Evolutionary conservation across 2,329 filamentous ascomycete species (phyloP).

Genomic region (Gliomastix tumulicola): DNA sequence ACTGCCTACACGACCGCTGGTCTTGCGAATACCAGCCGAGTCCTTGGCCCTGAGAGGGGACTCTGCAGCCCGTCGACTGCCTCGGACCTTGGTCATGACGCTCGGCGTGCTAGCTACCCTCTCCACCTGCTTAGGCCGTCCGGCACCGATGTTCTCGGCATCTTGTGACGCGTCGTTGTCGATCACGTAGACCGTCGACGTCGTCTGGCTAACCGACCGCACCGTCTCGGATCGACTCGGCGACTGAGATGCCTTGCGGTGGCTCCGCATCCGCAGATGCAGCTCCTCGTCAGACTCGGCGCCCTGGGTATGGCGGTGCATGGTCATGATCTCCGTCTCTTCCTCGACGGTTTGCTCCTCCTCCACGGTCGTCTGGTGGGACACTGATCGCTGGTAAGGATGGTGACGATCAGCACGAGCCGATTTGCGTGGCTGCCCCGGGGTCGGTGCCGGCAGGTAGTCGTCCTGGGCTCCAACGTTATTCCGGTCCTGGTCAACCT

Average conservation of each 20-base stretch:
- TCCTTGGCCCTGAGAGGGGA: constrained; percentile 44
- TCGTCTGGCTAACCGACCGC: constrained; percentile 70
- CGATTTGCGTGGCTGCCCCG: constrained; percentile 89
- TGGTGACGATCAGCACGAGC: constrained; percentile 71
- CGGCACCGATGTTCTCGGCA: constrained; percentile 60
- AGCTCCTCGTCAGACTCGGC: constrained; percentile 77
- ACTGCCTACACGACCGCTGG: constrained; percentile 58
- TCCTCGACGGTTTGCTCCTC: constrained; percentile 47
- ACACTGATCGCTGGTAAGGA: constrained; percentile 56
- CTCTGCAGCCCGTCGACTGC: constrained; percentile 47
- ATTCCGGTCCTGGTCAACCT: constrained; percentile 76
- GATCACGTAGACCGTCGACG: constrained; percentile 59
- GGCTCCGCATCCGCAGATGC: constrained; percentile 66
- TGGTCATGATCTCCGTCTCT: constrained; percentile 54
- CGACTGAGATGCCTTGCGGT: constrained; percentile 57
- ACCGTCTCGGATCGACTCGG: constrained; percentile 54
- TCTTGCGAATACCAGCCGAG: constrained; percentile 53
- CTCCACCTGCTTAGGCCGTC: constrained; percentile 53
- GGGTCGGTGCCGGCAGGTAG: constrained; percentile 89
- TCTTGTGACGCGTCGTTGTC: constrained; percentile 66
- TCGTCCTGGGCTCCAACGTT: constrained; percentile 72
- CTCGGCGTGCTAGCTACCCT: constrained; percentile 46
- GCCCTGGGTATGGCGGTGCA: constrained; percentile 54
- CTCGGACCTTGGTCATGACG: constrained; percentile 58
- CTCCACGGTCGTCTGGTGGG: constrained; percentile 32